Base-by-base conservation (phyloP, 768 basidiomycete genomes). In the Boletus sp. region DNA sequence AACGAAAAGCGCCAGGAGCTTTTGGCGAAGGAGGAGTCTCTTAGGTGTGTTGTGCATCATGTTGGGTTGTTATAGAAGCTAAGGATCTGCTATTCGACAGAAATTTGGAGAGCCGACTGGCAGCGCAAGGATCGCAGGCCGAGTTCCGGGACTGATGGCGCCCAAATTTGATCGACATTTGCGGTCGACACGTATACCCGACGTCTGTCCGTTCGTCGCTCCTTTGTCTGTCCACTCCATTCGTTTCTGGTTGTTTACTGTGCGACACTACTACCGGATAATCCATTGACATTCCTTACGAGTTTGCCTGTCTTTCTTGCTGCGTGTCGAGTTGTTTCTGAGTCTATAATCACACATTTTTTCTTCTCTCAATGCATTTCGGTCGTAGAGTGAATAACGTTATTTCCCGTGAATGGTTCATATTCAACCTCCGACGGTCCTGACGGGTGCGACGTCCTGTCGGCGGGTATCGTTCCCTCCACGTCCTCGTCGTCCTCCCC, bases 1-100 rank as follows among this genome's bases (percentile, higher is more conserved):
- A 92, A 90, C 69, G 91, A 98, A 79, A 95, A 96, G 77, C 81
- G 94, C 67, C 96, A 98, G 70, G 96, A 98, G 69, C 75, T 98
- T 57, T 75, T 97, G 65, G 97, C 96, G 38, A 97, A 96, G 72
- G 96, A 97, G 71, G 95, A 97, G 72, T 90, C 90, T 41, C 88
- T 93, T 64, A 83, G 89, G 88, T 90, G 56, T 50, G 81, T 58
- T 51, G 51, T n/a, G 50, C 17, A 9, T 25, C 29, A 19, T 47
- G 43, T 10, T 19, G 38, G 23, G 47, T 30, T 15, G 33, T 30
- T 30, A 8, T n/a, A 1, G 4, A 23, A 3, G 23, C 35, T 55
- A 11, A 54, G 41, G 27, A n/a, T 10, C 29, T 53, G 21, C 54
- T 43, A 25, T 38, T 38, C 10, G 35, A 52, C 65, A 90, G 90